A percentile compares a stretch with the other conserved stretches of the same genome.
Conservation (phyloP, 495 filamentous ascomycete species). For the Aspergillus biplanus region DNA sequence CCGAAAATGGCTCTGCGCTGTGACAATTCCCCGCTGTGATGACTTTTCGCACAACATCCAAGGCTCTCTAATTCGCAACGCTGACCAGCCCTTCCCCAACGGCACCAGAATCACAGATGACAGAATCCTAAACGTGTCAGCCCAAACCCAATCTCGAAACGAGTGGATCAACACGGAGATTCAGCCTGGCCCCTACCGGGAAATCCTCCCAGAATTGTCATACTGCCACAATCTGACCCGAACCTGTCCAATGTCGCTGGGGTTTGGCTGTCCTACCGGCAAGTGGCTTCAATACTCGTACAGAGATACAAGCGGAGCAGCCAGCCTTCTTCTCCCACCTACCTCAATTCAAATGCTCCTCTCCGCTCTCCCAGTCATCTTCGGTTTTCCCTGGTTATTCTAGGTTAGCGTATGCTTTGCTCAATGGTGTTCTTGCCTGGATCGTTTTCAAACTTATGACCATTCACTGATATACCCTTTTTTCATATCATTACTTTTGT, state of each 20-base stretch:
- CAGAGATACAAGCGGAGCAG: constrained; percentile 35
- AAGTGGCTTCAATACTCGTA: constrained; percentile 68
- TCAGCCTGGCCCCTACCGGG: constrained; percentile 88
- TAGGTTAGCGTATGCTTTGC: neutral
- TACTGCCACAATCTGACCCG: constrained; percentile 82
- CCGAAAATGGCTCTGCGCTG: constrained; percentile 91
- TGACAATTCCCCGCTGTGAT: constrained; percentile 87
- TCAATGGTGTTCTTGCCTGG: neutral
- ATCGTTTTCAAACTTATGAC: neutral
- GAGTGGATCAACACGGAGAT: constrained; percentile 69
- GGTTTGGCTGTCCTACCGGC: constrained; percentile 74
- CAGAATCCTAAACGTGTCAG: constrained; percentile 32
- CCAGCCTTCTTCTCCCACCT: neutral
- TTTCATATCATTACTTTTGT: no score
- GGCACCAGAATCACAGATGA: constrained; percentile 52
- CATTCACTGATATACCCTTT: constrained; percentile 9
- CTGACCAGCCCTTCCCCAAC: constrained; percentile 70
- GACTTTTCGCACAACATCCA: constrained; percentile 63
- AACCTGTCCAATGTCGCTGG: constrained; percentile 78
- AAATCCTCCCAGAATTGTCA: constrained; percentile 83
- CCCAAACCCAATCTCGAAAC: constrained; percentile 63
- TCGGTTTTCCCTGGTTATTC: constrained; percentile 6
- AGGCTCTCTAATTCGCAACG: constrained; percentile 70
- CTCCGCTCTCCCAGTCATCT: neutral
- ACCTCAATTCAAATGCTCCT: neutral